Conservation (phyloP, 306 rosid genomes). For the Carpinus viminea region DNA sequence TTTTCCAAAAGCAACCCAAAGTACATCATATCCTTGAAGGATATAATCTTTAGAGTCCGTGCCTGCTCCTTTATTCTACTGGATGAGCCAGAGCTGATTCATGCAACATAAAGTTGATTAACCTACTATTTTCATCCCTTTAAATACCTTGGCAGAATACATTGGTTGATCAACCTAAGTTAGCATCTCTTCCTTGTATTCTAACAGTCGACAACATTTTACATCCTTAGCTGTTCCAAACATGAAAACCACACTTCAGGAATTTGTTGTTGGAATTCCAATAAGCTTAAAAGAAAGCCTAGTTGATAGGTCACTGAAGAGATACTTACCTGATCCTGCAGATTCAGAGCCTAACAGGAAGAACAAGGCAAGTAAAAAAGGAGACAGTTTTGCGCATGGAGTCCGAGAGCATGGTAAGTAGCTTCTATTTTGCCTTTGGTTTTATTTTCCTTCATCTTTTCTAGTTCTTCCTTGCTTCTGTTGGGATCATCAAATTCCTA, state of each 20-base stretch:
- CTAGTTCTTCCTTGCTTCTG: background rate
- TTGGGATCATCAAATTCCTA: background rate
- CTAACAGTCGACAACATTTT: background rate
- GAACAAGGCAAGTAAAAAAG: constrained; percentile 34
- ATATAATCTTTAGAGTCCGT: background rate
- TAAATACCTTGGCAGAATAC: constrained; percentile 11
- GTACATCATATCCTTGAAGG: background rate
- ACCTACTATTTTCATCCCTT: background rate
- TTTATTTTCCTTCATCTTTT: background rate
- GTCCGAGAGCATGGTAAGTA: constrained; percentile 48
- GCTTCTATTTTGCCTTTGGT: background rate
- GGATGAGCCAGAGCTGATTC: constrained; percentile 4
- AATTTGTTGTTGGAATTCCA: constrained; percentile 38
- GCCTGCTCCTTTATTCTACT: background rate
- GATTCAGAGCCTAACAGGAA: constrained; percentile 30
- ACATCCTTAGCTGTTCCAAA: constrained; percentile 4
- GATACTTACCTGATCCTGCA: constrained; percentile 42
- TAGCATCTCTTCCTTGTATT: constrained; percentile 26
- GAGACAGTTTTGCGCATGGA: constrained; percentile 35
- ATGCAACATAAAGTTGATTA: background rate
- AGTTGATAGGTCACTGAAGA: constrained; percentile 27
- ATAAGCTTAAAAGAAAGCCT: constrained; percentile 23
- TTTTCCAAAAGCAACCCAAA: constrained; percentile 2
- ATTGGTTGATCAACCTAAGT: constrained; percentile 31
- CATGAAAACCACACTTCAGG: constrained; percentile 55